These are phyloP conservation scores for Boletus rubropictus DNA, from an alignment of 768 basidiomycete genomes.

Conservation along the genomic window DNA sequence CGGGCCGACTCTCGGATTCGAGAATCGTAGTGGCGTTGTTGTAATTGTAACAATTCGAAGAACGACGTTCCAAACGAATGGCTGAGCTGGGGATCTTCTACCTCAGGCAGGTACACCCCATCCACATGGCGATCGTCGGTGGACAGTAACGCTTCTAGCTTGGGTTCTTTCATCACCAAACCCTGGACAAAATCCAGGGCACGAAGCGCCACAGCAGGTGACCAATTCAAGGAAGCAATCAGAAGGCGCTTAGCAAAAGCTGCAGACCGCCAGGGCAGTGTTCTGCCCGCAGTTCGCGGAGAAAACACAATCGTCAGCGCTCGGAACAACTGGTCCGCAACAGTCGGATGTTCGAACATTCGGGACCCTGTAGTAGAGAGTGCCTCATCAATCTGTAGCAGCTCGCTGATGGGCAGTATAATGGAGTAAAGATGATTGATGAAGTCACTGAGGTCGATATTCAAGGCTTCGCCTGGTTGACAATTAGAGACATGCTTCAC, in stretches of 20 bases:
- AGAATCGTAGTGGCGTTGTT: conserved; percentile 56
- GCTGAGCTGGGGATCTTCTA: conserved; percentile 84
- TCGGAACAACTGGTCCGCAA: conserved; percentile 77
- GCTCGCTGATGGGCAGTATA: conserved; percentile 67
- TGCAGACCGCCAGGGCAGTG: conserved; percentile 72
- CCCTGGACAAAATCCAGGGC: conserved; percentile 67
- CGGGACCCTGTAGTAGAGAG: conserved; percentile 29
- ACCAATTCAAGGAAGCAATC: conserved; percentile 75
- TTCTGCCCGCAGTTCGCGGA: conserved; percentile 51
- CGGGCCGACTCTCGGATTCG: conserved; percentile 62
- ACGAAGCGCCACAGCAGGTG: conserved; percentile 57
- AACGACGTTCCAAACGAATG: conserved; percentile 80
- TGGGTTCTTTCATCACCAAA: conserved; percentile 71
- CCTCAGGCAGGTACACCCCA: conserved; percentile 78
- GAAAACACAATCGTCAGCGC: conserved; percentile 80
- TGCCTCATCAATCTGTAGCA: conserved; percentile 56
- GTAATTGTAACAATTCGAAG: conserved; percentile 74
- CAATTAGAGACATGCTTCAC: conserved; percentile 1
- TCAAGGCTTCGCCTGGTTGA: conserved; percentile 83
- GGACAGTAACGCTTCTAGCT: conserved; percentile 76
- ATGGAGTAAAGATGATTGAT: conserved; percentile 77
- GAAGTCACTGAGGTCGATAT: conserved; percentile 91
- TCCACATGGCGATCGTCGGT: conserved; percentile 82
- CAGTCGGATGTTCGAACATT: conserved; percentile 30
- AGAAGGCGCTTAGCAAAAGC: conserved; percentile 94